Evolutionary conservation across 257 asterid species (phyloP).

Genomic region (Solanum lycopersicoides): DNA sequence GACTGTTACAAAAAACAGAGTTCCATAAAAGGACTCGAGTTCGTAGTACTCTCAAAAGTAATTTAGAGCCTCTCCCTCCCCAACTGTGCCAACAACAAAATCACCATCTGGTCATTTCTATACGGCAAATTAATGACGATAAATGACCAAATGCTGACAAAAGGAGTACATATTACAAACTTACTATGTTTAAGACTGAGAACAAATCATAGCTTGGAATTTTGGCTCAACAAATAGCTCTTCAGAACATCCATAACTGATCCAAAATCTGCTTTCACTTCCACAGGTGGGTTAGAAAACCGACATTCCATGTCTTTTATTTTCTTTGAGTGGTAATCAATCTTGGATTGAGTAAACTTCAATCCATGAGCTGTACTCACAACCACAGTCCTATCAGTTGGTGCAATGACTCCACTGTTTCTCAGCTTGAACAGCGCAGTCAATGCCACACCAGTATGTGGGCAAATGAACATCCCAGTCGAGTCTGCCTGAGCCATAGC

Average conservation of each 20-base stretch:
- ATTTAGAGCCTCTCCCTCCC: not conserved
- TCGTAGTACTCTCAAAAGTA: not conserved
- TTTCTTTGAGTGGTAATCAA: conserved; percentile 63
- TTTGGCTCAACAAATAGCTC: conserved; percentile 53
- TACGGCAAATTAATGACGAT: not conserved
- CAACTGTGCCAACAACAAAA: not conserved
- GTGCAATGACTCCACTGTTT: conserved; percentile 50
- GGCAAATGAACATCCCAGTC: conserved; percentile 89
- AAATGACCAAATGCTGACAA: not conserved
- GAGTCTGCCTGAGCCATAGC: conserved; percentile 92
- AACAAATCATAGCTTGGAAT: conserved; percentile 21
- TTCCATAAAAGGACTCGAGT: not conserved
- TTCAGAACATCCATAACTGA: conserved; percentile 86
- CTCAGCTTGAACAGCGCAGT: conserved; percentile 68
- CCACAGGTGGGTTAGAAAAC: conserved; percentile 70
- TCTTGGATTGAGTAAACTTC: conserved; percentile 77
- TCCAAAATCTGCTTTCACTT: conserved; percentile 79
- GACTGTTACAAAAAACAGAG: not conserved
- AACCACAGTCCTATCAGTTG: conserved; percentile 73
- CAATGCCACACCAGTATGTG: conserved; percentile 87
- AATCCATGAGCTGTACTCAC: conserved; percentile 88
- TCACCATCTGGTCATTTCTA: not conserved
- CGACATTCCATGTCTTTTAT: conserved; percentile 71
- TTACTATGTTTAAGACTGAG: conserved; percentile 12
- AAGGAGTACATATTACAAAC: conserved; percentile 13